Evolutionary conservation across 2,329 filamentous ascomycete genomes (phyloP).

Genomic region (Plenodomus biglobosus): DNA sequence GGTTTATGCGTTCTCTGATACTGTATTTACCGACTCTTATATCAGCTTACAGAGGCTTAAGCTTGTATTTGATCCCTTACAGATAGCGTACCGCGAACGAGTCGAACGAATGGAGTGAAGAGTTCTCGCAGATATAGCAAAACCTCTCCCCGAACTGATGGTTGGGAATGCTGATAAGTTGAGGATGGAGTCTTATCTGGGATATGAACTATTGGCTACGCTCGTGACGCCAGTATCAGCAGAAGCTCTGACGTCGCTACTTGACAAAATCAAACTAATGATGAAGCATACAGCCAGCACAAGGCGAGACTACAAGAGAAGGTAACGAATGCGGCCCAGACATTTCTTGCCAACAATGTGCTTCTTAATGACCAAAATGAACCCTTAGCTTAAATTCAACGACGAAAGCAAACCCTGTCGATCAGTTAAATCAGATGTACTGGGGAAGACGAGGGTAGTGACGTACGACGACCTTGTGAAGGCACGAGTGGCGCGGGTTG

Average conservation of each 20-base stretch:
- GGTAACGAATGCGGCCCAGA: slow-evolving; percentile 25
- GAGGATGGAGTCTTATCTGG: slow-evolving; percentile 8
- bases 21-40: slow-evolving; percentile 3
- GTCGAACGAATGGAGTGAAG: slow-evolving; percentile 9
- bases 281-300: slow-evolving; percentile 12
- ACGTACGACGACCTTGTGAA: slow-evolving; percentile 9
- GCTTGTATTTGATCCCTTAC: slow-evolving; percentile 1
- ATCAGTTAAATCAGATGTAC: slow-evolving; percentile 3
- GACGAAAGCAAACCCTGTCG: slow-evolving; percentile 21
- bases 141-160: slow-evolving; percentile 17
- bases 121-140: slow-evolving; percentile 20
- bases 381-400: slow-evolving; percentile 31
- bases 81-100: slow-evolving; percentile 1
- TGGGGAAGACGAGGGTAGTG: slow-evolving; percentile 6
- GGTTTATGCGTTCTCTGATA: background rate
- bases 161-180: slow-evolving; percentile 13
- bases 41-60: slow-evolving; percentile 4
- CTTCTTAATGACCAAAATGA: slow-evolving; percentile 31
- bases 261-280: slow-evolving; percentile 15
- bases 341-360: slow-evolving; percentile 22
- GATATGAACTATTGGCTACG: slow-evolving; percentile 13
- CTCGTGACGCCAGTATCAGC: slow-evolving; percentile 18
- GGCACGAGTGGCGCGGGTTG: slow-evolving; percentile 7
- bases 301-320: slow-evolving; percentile 14
- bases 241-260: slow-evolving; percentile 20